A percentile compares a stretch with the other conserved stretches of the same genome.
phyloP scores from a whole-genome alignment of 2,329 filamentous ascomycete species.

The Onygenales sp. region DNA sequence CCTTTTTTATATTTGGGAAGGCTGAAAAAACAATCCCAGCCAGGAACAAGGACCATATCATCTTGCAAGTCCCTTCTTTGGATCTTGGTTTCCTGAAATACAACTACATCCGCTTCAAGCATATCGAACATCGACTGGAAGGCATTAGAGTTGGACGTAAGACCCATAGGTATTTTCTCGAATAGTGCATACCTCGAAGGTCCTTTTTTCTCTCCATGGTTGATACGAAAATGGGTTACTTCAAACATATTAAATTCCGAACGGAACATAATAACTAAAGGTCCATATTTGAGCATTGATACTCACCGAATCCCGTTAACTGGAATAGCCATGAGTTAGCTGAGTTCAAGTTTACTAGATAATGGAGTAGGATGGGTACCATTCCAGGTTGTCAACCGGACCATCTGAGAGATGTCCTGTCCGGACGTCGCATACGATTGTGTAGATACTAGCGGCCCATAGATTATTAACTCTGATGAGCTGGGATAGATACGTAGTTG shows the following conservation, averaged over 20 bases:
- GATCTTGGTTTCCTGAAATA: slow-evolving; percentile 95
- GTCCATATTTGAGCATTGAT: background rate
- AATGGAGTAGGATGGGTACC: slow-evolving; percentile 41
- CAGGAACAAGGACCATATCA: slow-evolving; percentile 90
- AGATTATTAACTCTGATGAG: no score
- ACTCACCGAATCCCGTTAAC: slow-evolving; percentile 69
- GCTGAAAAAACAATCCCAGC: slow-evolving; percentile 96
- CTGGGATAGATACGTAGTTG: no score
- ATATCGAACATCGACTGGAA: slow-evolving; percentile 72
- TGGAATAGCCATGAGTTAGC: slow-evolving; percentile 29
- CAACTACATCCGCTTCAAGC: slow-evolving; percentile 81
- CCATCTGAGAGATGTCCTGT: slow-evolving; percentile 10
- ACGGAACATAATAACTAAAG: background rate
- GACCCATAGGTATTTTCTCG: background rate
- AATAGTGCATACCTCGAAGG: slow-evolving; percentile 49
- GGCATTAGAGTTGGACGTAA: background rate
- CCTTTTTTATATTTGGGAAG: slow-evolving; percentile 90
- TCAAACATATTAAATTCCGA: background rate
- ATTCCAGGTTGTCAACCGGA: slow-evolving; percentile 83
- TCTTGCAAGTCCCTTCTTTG: slow-evolving; percentile 84
- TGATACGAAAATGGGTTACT: slow-evolving; percentile 79
- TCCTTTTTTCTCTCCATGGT: slow-evolving; percentile 65
- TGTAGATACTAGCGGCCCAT: no score
- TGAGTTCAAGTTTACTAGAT: background rate
- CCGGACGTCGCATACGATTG: background rate